Percentiles rank a stretch among this genome's conserved stretches.
phyloP scores from a whole-genome alignment of 345 rosid species.

The Linum trigynum region DNA sequence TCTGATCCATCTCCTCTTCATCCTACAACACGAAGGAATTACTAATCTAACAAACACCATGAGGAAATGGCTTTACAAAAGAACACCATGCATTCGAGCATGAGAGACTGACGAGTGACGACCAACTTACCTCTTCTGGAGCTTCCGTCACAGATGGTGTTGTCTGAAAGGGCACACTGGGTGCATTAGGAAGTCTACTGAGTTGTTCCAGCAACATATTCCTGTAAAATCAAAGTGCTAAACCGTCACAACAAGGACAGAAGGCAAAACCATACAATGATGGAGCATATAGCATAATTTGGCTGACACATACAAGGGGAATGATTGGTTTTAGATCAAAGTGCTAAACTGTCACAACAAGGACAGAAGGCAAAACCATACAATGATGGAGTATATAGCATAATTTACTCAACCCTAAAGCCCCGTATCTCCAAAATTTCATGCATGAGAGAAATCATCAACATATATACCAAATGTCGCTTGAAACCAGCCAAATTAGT shows the following conservation, averaged over 20 bases:
- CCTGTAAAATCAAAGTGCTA: slow-evolving; percentile 20
- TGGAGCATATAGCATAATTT: background rate
- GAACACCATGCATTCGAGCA: background rate
- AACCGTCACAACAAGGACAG: background rate
- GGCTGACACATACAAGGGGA: too few relatives aligned
- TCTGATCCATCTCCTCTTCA: slow-evolving; percentile 54
- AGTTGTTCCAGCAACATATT: slow-evolving; percentile 43
- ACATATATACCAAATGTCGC: too few relatives aligned
- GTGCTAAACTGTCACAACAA: background rate
- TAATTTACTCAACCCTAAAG: too few relatives aligned
- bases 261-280: too few relatives aligned
- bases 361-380: too few relatives aligned
- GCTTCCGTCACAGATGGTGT: slow-evolving; percentile 40
- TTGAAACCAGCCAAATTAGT: too few relatives aligned
- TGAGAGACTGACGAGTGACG: slow-evolving; percentile 3
- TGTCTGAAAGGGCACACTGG: slow-evolving; percentile 55
- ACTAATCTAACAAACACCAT: slow-evolving; percentile 6
- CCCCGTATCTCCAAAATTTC: too few relatives aligned
- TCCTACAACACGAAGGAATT: slow-evolving; percentile 20
- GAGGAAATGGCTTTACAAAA: background rate
- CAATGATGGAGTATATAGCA: background rate
- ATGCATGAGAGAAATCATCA: too few relatives aligned
- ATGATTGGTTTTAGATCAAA: too few relatives aligned
- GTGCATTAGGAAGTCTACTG: slow-evolving; percentile 48
- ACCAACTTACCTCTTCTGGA: slow-evolving; percentile 53